Evolutionary conservation across 768 basidiomycete species (phyloP), one percentile per base, ranked within the genome.

Genomic region (Sporobolomyces pararoseus): DNA sequence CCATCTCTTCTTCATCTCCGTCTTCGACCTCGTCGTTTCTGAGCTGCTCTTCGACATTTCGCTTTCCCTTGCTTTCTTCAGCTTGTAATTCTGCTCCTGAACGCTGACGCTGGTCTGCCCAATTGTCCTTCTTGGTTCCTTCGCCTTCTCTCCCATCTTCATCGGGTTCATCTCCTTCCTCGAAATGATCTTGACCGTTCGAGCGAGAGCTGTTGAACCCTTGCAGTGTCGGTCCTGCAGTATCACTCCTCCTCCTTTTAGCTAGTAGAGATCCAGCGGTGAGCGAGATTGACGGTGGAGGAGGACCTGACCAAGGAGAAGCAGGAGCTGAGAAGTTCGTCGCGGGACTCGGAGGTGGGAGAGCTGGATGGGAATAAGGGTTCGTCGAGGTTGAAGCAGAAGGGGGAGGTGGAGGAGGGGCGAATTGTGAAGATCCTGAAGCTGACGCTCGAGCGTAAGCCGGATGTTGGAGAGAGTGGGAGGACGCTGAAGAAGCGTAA

Each of bases 1-100:
- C 59, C 16, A 61, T 3, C 2, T 88, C 89, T 61, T 87, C 88
- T 88, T 89, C 91, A 62, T 89, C 85, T 3, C 25, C 54, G 7
- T 49, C 54, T 2, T 47, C 49, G 10, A 25, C 49, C 19, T 23
- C 34, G n/a, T 29, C 50, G 50, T 39, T 35, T 6, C n/a, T 31
- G 13, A n/a, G 1, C 29, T 19, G 25, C 7, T 61, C 50, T 51
- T 51, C 50, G 25, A 25, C 31, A 46, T 42, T 42, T 29, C 58
- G 4, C 46, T 42, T 13, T 59, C 58, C 16, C 42, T 35, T 35
- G 17, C 51, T 29, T 52, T 42, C 39, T 9, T 9, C 39, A 9
- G 10, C 39, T 42, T 42, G 10, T 42, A 17, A 42, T 17, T 42
- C n/a, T n/a, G n/a, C n/a, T n/a, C n/a, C n/a, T n/a, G n/a, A n/a